Percentiles rank a stretch among this genome's conserved stretches.
Conservation (phyloP, 176 grass and related monocot species). For the Sorghum bicolor region Sorghum_bicolor_NCBIv3 NC_012877.2:6561001-6561500, state of each 20-base stretch:
- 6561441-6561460: not conserved
- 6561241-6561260: slow-evolving; percentile 61
- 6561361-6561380: not conserved
- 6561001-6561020: not conserved
- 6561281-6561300: slow-evolving; percentile 86
- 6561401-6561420: not conserved
- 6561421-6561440: not conserved
- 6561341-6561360: slow-evolving; percentile 97
- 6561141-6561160: not conserved
- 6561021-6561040: not conserved
- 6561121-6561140: slow-evolving; percentile 98
- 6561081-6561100: slow-evolving; percentile 84
- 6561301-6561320: slow-evolving; percentile 79
- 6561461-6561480: not conserved
- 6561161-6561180: not conserved
- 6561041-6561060: slow-evolving; percentile 7
- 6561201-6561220: not conserved
- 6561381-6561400: not conserved
- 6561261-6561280: slow-evolving; percentile 64
- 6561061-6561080: slow-evolving; percentile 30
- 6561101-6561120: slow-evolving; percentile 81
- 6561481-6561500: slow-evolving; percentile 58
- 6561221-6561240: not conserved
- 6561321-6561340: slow-evolving; percentile 83
- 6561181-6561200: not conserved